Conservation (phyloP, 2,329 filamentous ascomycete genomes). For the Trichophyton mentagrophytes region DNA sequence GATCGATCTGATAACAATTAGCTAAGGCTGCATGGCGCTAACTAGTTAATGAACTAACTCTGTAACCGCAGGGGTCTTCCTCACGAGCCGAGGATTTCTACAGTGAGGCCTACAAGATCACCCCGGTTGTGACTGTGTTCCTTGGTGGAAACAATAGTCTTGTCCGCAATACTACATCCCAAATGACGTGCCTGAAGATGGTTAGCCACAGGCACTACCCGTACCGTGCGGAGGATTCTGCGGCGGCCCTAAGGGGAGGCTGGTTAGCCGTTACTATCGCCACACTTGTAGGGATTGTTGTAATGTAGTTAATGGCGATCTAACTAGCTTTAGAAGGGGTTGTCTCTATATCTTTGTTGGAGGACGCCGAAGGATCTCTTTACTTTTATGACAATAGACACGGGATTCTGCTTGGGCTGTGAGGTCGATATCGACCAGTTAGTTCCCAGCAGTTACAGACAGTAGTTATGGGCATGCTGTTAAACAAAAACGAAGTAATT, state of each 20-base stretch:
- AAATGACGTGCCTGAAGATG: slow-evolving; percentile 14
- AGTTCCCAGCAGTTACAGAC: no score
- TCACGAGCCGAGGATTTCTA: not conserved
- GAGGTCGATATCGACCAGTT: no score
- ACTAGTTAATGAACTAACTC: not conserved
- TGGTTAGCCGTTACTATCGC: not conserved
- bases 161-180: slow-evolving; percentile 8
- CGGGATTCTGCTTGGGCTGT: no score
- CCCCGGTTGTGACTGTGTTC: slow-evolving; percentile 13
- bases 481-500: no score
- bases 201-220: slow-evolving; percentile 2
- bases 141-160: slow-evolving; percentile 3
- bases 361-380: no score
- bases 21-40: not conserved
- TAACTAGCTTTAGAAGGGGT: no score
- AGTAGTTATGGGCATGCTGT: no score
- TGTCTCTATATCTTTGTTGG: no score
- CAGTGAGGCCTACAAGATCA: slow-evolving; percentile 12
- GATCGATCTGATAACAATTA: no score
- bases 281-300: not conserved
- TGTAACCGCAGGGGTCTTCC: slow-evolving; percentile 5
- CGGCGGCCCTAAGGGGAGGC: not conserved
- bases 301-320: no score
- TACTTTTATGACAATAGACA: no score
- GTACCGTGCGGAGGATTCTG: not conserved